Percentiles rank a stretch among this genome's conserved stretches.
Evolutionary conservation across 2,329 filamentous ascomycete species (phyloP).

Genomic region (Torrubiellomyces zombiae): DNA sequence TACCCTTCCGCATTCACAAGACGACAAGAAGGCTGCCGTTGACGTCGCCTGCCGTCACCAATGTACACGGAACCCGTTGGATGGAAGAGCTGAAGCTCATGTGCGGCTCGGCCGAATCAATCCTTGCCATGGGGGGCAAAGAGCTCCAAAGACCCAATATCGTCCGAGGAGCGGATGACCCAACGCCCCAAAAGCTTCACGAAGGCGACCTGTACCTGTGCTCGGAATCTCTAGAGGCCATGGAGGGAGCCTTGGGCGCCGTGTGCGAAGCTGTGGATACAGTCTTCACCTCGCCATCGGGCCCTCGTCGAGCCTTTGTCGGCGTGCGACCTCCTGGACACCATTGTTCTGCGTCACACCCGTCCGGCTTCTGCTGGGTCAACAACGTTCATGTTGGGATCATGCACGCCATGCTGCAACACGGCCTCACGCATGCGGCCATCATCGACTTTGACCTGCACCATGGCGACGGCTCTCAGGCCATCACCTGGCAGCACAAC

Average conservation of each 20-base stretch:
- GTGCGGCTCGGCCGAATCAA: slow-evolving; percentile 66
- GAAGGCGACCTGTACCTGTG: slow-evolving; percentile 86
- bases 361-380: slow-evolving; percentile 95
- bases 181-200: slow-evolving; percentile 46
- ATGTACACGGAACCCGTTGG: slow-evolving; percentile 83
- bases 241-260: slow-evolving; percentile 82
- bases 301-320: slow-evolving; percentile 69
- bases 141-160: slow-evolving; percentile 59
- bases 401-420: slow-evolving; percentile 66
- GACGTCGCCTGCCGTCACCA: slow-evolving; percentile 61
- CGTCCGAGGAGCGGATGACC: slow-evolving; percentile 28
- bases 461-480: slow-evolving; percentile 89
- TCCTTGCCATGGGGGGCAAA: slow-evolving; percentile 59
- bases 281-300: slow-evolving; percentile 52
- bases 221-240: slow-evolving; percentile 66
- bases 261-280: slow-evolving; percentile 85
- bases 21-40: slow-evolving; percentile 57
- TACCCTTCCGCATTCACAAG: slow-evolving; percentile 75
- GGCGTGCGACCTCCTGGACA: slow-evolving; percentile 87
- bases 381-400: slow-evolving; percentile 98
- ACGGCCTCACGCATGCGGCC: slow-evolving; percentile 82
- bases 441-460: slow-evolving; percentile 89
- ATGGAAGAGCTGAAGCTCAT: slow-evolving; percentile 81
- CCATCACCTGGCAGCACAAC: slow-evolving; percentile 86
- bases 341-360: slow-evolving; percentile 77